Evolutionary conservation across 495 filamentous ascomycete species (phyloP).

Genomic region (Aspergillus haitiensis): DNA sequence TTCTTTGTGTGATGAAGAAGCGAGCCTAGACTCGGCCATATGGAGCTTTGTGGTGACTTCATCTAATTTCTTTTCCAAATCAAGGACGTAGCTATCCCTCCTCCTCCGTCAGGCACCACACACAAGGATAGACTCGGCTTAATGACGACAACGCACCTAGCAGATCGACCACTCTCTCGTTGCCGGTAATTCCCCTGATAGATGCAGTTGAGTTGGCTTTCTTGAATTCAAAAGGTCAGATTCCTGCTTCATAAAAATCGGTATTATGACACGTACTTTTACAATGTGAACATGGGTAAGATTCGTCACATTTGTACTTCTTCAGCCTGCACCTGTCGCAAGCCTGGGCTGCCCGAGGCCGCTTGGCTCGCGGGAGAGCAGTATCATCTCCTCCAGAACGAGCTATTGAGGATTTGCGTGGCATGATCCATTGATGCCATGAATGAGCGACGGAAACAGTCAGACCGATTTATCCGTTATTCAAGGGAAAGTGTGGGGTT

Average conservation of each 20-base stretch:
- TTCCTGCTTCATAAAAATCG: too few relatives aligned
- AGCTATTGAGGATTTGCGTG: conserved; percentile 16
- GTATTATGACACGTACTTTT: conserved; percentile 30
- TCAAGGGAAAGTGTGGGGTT: not conserved
- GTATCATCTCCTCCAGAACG: conserved; percentile 24
- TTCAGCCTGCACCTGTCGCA: conserved; percentile 45
- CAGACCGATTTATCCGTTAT: not conserved
- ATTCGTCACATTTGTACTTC: conserved; percentile 49
- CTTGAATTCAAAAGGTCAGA: conserved; percentile 18
- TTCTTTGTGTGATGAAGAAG: conserved; percentile 1
- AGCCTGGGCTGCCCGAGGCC: conserved; percentile 43
- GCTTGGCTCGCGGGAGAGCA: conserved; percentile 34
- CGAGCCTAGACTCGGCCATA: conserved; percentile 25
- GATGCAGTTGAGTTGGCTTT: conserved; percentile 35
- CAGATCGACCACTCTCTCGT: conserved; percentile 38
- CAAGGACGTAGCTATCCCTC: conserved; percentile 33
- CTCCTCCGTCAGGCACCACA: not conserved
- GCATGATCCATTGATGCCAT: conserved; percentile 24
- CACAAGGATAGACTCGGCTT: not conserved
- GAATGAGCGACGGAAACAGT: not conserved
- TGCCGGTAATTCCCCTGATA: conserved; percentile 43
- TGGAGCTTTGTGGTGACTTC: conserved; percentile 35
- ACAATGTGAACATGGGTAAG: conserved; percentile 43
- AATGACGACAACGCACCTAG: conserved; percentile 29
- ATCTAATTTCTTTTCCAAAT: conserved; percentile 42